phyloP scores from a whole-genome alignment of 1,284 basidiomycete genomes.

The Sporisorium scitamineum region DNA sequence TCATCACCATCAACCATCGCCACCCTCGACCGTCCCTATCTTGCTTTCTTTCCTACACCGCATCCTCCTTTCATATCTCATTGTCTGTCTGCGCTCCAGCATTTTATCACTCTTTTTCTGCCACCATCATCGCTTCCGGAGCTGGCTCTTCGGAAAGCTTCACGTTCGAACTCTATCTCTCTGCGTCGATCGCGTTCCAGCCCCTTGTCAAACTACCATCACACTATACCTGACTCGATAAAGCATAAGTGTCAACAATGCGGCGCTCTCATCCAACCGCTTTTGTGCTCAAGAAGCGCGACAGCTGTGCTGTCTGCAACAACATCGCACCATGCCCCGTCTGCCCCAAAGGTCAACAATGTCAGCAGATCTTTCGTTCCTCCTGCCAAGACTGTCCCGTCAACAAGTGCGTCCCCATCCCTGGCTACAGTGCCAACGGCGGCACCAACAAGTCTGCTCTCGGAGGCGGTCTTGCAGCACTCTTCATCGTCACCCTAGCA shows the following conservation, averaged over 20 bases:
- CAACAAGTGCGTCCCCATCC: slow-evolving; percentile 48
- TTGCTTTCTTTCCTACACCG: not conserved
- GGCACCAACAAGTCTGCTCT: slow-evolving; percentile 37
- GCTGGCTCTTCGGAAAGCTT: slow-evolving; percentile 24
- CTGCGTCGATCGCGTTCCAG: not conserved
- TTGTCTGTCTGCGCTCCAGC: not conserved
- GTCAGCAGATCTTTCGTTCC: slow-evolving; percentile 49
- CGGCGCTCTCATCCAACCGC: slow-evolving; percentile 26
- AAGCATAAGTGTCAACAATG: slow-evolving; percentile 8
- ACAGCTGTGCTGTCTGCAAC: slow-evolving; percentile 46
- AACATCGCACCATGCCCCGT: slow-evolving; percentile 45
- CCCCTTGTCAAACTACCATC: not conserved
- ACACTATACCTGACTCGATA: not conserved
- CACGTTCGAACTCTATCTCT: too few species aligned
- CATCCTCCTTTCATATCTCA: not conserved
- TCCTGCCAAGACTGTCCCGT: slow-evolving; percentile 52
- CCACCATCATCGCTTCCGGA: slow-evolving; percentile 8
- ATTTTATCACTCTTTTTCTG: not conserved
- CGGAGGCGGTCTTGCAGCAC: slow-evolving; percentile 47
- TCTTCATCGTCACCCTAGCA: slow-evolving; percentile 32
- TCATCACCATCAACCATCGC: slow-evolving; percentile 7
- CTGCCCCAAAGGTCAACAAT: slow-evolving; percentile 43
- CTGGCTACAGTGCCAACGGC: slow-evolving; percentile 6
- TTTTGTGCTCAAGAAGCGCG: slow-evolving; percentile 43
- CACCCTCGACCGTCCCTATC: not conserved